These are phyloP conservation scores for Simplicillium aogashimaense DNA, from an alignment of 2,329 filamentous ascomycete species.

Conservation along the genomic window DNA sequence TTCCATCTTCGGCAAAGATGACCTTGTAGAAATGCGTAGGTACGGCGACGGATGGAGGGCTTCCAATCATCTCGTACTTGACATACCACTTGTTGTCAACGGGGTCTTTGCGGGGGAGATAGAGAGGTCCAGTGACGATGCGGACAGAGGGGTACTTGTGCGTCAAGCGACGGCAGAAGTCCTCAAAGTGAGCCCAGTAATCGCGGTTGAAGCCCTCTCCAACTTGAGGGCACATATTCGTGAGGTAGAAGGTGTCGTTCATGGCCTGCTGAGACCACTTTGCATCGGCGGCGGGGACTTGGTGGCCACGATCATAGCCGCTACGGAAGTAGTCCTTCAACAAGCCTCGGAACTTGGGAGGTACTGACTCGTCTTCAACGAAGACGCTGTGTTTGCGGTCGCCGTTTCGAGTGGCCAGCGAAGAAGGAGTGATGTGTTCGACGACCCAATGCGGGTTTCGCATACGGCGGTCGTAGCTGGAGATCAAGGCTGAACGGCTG, in stretches of 20 bases:
- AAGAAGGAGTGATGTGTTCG: slow-evolving; percentile 90
- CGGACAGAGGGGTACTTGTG: slow-evolving; percentile 74
- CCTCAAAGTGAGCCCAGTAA: slow-evolving; percentile 98
- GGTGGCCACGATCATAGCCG: slow-evolving; percentile 92
- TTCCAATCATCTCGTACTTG: slow-evolving; percentile 90
- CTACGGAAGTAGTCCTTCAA: slow-evolving; percentile 91
- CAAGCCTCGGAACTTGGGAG: slow-evolving; percentile 77
- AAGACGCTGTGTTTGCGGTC: slow-evolving; percentile 81
- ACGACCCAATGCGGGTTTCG: slow-evolving; percentile 92
- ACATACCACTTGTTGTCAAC: slow-evolving; percentile 91
- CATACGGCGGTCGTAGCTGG: slow-evolving; percentile 80
- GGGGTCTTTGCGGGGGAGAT: slow-evolving; percentile 75
- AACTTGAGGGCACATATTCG: slow-evolving; percentile 98
- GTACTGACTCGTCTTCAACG: slow-evolving; percentile 69
- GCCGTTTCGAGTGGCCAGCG: slow-evolving; percentile 62
- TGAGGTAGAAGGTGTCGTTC: slow-evolving; percentile 87
- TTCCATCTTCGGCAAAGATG: slow-evolving; percentile 85
- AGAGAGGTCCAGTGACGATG: slow-evolving; percentile 87
- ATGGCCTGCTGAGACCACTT: slow-evolving; percentile 93
- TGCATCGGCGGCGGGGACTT: slow-evolving; percentile 91
- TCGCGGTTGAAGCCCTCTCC: slow-evolving; percentile 97
- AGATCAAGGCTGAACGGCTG: slow-evolving; percentile 65
- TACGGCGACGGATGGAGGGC: slow-evolving; percentile 86
- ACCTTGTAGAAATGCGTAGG: slow-evolving; percentile 99
- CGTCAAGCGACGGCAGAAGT: slow-evolving; percentile 84